Evolutionary conservation across 164 flowering plant species (phyloP).

Genomic region (Chimonanthus praecox): DNA sequence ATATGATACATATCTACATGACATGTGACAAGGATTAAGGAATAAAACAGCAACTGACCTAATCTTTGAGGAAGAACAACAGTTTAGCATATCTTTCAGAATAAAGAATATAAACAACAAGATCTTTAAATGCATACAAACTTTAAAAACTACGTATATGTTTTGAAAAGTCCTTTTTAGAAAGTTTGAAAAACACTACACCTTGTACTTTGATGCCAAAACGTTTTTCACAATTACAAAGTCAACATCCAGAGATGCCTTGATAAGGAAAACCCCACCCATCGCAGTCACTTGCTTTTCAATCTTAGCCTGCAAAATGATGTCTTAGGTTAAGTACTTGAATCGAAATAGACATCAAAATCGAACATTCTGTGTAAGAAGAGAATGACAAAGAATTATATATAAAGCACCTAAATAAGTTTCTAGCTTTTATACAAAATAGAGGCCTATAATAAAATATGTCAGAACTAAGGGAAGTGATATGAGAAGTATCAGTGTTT

Average conservation of each 20-base stretch:
- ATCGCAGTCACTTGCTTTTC: constrained; percentile 66
- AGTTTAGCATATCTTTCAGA: background rate
- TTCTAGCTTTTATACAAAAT: background rate
- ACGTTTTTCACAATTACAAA: constrained; percentile 88
- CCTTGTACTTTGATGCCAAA: constrained; percentile 92
- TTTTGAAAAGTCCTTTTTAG: background rate
- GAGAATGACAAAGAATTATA: background rate
- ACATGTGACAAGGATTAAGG: background rate
- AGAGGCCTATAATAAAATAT: background rate
- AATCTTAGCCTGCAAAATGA: constrained; percentile 54
- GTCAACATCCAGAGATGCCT: constrained; percentile 62
- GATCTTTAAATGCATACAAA: constrained; percentile 1
- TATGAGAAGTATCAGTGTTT: too few species aligned
- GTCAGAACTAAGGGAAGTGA: background rate
- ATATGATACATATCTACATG: background rate
- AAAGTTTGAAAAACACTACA: constrained; percentile 14
- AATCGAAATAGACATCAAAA: background rate
- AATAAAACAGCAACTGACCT: background rate
- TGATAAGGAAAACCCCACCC: constrained; percentile 68
- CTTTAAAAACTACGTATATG: background rate
- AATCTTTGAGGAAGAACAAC: background rate
- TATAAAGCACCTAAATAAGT: background rate
- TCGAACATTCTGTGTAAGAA: background rate
- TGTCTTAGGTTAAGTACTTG: background rate
- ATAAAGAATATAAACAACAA: background rate